phyloP scores from a whole-genome alignment of 805 yeast genomes.

The Lachancea sp. region DNA sequence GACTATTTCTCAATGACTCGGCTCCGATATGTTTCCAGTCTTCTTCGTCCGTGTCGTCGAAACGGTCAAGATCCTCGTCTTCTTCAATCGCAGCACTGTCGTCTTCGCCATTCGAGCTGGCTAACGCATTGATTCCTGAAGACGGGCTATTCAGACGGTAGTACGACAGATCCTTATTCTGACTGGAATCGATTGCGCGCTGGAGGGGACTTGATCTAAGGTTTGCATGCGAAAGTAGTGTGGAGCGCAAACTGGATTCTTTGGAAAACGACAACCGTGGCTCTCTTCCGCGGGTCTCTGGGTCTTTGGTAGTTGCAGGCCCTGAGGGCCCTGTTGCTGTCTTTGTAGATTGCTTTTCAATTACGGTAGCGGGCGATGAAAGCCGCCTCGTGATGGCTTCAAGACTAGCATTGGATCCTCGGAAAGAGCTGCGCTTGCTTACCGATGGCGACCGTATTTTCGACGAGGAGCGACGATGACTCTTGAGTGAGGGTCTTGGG shows the following conservation, averaged over 20 bases:
- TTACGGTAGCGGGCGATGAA: constrained; percentile 3
- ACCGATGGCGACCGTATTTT: constrained; percentile 16
- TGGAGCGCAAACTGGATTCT: constrained; percentile 28
- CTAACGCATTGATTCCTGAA: constrained; percentile 6
- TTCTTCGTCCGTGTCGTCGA: constrained; percentile 93
- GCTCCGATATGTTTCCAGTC: constrained; percentile 95
- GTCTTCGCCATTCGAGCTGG: constrained; percentile 1
- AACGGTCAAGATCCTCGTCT: constrained; percentile 26
- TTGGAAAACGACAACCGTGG: constrained; percentile 34
- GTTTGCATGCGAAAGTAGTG: constrained; percentile 18
- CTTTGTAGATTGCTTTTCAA: constrained; percentile 3
- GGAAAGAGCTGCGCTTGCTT: constrained; percentile 13
- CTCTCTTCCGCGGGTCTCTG: constrained; percentile 27
- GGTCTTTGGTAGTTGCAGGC: constrained; percentile 1
- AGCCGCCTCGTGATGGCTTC: constrained; percentile 8
- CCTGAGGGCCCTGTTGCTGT: neutral
- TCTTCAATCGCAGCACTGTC: constrained; percentile 13
- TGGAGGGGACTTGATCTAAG: constrained; percentile 11
- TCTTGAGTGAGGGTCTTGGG: constrained; percentile 16
- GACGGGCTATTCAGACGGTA: constrained; percentile 7
- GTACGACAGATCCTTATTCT: neutral
- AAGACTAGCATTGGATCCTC: constrained; percentile 10
- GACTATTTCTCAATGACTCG: constrained; percentile 43
- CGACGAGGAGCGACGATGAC: constrained; percentile 15
- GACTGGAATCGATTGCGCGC: neutral